These are phyloP conservation scores for Pythium guiyangense DNA, from an alignment of 352 stramenopile species.

Conservation along the genomic window DNA sequence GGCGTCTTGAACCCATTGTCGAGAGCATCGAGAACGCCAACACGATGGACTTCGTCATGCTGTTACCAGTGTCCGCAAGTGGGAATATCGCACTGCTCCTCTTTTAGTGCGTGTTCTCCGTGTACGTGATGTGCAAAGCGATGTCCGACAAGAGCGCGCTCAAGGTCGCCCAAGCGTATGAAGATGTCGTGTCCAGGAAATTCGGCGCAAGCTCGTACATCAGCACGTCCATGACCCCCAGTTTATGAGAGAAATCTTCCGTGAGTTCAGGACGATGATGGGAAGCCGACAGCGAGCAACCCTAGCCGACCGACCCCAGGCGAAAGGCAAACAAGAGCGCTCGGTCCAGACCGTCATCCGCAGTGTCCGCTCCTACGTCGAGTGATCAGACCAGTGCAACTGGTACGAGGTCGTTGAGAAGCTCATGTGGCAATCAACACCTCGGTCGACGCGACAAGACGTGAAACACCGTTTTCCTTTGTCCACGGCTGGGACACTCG, in stretches of 20 bases:
- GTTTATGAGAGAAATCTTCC: conserved; percentile 29
- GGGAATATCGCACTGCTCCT: too few species aligned
- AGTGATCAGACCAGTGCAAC: conserved; percentile 19
- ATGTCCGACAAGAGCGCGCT: too few species aligned
- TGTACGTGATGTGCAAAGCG: too few species aligned
- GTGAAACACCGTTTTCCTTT: conserved; percentile 16
- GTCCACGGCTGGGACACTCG: conserved; percentile 19
- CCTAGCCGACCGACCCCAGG: conserved; percentile 16
- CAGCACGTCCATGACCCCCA: conserved; percentile 18
- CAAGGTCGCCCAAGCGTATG: too few species aligned
- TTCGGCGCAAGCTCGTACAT: conserved; percentile 21
- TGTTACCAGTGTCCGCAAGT: too few species aligned
- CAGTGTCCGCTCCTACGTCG: conserved; percentile 13
- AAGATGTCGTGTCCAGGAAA: too few species aligned
- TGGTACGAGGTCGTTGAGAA: conserved; percentile 25
- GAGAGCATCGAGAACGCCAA: too few species aligned
- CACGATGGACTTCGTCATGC: too few species aligned
- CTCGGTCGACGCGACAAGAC: conserved; percentile 7
- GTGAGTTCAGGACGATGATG: conserved; percentile 18
- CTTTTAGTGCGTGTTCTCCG: too few species aligned
- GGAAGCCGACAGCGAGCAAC: not conserved
- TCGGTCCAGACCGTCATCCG: conserved; percentile 25
- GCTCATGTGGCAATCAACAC: conserved; percentile 21
- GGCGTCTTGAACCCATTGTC: too few species aligned
- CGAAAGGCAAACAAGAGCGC: conserved; percentile 29